Base-by-base conservation (phyloP, 1,139 yeast species). In the Yamadazyma dendronema region DNA sequence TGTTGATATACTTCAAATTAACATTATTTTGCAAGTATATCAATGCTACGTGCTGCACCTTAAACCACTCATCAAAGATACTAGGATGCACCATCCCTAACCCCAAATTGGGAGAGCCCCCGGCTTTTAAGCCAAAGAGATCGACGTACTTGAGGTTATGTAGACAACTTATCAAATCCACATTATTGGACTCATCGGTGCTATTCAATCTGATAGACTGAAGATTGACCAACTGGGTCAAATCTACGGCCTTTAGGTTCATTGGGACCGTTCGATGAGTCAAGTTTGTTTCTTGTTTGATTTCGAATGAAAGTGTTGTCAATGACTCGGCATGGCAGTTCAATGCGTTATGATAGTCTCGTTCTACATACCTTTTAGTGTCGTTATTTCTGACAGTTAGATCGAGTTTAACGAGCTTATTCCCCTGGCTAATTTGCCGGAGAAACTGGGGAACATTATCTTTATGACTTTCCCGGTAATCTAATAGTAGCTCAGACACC, bases 51-150 rank as follows among this genome's bases (percentile, higher is more conserved):
- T 76, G 80, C 45, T 76, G 80, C 1, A 77, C 77, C 40, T 76
- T 66, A 43, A 66, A 64, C 83, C 84, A 79, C 39, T 73, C 75
- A 50, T 78, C 83, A 46, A 68, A 69, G 2, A 79, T 62, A 2
- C 77, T 75, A 3, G 80, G 80, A 49, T 77, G 77, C 3, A 65
- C 60, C 59, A 71, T 74, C 12, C 76, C 80, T 17, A 74, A 53
- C 0, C 82, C 84, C 60, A 77, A 64, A 50, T 77, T 78, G 4
- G 77, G 77, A 0, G 73, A 63, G 1, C 80, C 81, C 3, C 79
- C 79, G 0, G 81, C 72, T 17, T 68, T 66, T 15, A 66, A 54
- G 0, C 82, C 83, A 41, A 72, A 67, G 1, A 78, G 54, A 50
- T 74, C 76, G n/a, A 78, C 50, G 30, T 53, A 61, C 17, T 47